Evolutionary conservation across 192 early-diverging fungal species (phyloP).

Genomic region (Coemansia sp.): DNA sequence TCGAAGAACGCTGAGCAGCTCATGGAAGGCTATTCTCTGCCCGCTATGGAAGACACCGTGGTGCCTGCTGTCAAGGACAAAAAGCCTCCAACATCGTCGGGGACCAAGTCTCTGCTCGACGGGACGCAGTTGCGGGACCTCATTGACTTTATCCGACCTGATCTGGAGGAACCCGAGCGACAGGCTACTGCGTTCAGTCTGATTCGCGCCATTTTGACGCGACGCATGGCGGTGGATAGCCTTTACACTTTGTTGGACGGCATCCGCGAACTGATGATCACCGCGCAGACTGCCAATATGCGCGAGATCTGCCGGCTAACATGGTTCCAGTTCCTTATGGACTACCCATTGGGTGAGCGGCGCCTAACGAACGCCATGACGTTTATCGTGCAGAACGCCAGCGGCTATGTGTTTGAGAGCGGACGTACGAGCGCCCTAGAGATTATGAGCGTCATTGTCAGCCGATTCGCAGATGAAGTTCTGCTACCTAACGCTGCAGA

Average conservation of each 20-base stretch:
- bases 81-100: not conserved
- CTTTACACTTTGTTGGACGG: constrained; percentile 92
- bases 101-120: constrained; percentile 28
- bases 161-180: constrained; percentile 85
- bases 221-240: constrained; percentile 82
- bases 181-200: constrained; percentile 84
- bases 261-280: constrained; percentile 83
- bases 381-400: constrained; percentile 87
- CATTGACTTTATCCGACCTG: constrained; percentile 77
- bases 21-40: constrained; percentile 53
- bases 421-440: constrained; percentile 91
- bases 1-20: constrained; percentile 65
- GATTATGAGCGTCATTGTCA: constrained; percentile 75
- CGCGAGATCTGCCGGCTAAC: constrained; percentile 82
- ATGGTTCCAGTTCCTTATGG: constrained; percentile 88
- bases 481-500: constrained; percentile 74
- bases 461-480: constrained; percentile 75
- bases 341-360: constrained; percentile 88
- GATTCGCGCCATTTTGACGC: constrained; percentile 81
- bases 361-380: constrained; percentile 81
- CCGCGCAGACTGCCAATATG: constrained; percentile 72
- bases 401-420: constrained; percentile 83
- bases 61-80: constrained; percentile 1
- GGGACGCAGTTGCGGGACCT: constrained; percentile 72
- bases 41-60: not conserved